Evolutionary conservation across 2,329 filamentous ascomycete species (phyloP).

Genomic region (Mollisia scopiformis): DNA sequence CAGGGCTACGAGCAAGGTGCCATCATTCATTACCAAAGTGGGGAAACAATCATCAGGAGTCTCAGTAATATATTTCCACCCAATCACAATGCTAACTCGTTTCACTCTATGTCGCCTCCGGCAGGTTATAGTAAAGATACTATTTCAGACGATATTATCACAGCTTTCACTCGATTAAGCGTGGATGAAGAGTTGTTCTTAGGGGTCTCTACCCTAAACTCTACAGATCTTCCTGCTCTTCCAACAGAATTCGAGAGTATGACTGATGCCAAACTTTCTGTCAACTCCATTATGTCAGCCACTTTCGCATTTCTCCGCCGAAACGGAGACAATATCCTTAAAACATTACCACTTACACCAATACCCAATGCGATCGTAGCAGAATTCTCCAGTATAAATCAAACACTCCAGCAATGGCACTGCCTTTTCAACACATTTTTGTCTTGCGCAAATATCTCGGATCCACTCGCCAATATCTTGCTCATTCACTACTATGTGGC

Average conservation of each 20-base stretch:
- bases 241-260: neutral
- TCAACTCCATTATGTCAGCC: slow-evolving; percentile 7
- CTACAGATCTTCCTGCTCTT: neutral
- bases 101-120: neutral
- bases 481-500: slow-evolving; percentile 5
- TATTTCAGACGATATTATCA: slow-evolving; percentile 1
- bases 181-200: slow-evolving; percentile 9
- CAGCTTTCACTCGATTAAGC: slow-evolving; percentile 12
- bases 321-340: neutral
- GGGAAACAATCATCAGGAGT: slow-evolving; percentile 5
- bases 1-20: slow-evolving; percentile 9
- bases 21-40: slow-evolving; percentile 13
- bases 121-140: neutral
- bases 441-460: neutral
- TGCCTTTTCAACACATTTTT: neutral
- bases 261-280: neutral
- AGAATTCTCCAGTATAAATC: neutral
- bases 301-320: slow-evolving; percentile 3
- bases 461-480: neutral
- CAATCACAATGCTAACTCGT: neutral
- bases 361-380: neutral
- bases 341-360: neutral
- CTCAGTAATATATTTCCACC: slow-evolving; percentile 4
- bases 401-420: neutral
- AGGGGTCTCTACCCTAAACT: slow-evolving; percentile 5